These are phyloP conservation scores for Epichloe glyceriae DNA, from an alignment of 2,329 filamentous ascomycete species.

Conservation along the genomic window DNA sequence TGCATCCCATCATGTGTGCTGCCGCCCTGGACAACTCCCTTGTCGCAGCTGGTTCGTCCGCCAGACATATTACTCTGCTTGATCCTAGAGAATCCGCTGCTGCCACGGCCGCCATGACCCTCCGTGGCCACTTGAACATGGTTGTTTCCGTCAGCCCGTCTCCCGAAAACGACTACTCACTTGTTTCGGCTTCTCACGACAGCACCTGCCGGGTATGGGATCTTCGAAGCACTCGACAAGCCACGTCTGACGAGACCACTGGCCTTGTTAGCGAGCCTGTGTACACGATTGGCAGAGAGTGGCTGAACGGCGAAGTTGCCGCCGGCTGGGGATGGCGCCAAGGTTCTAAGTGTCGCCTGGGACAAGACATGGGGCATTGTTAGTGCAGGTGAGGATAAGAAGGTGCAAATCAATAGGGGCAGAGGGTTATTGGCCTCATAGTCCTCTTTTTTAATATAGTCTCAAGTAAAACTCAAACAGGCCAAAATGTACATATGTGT, in stretches of 20 bases:
- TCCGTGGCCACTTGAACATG: slow-evolving; percentile 76
- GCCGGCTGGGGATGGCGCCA: slow-evolving; percentile 67
- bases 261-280: slow-evolving; percentile 59
- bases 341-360: slow-evolving; percentile 85
- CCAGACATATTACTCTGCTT: slow-evolving; percentile 81
- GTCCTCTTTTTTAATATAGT: not conserved
- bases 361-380: slow-evolving; percentile 78
- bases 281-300: slow-evolving; percentile 64
- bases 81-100: slow-evolving; percentile 73
- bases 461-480: not conserved
- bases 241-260: slow-evolving; percentile 45
- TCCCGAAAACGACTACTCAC: slow-evolving; percentile 60
- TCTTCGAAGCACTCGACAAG: slow-evolving; percentile 55
- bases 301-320: slow-evolving; percentile 48
- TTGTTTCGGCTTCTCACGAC: slow-evolving; percentile 84
- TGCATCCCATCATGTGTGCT: slow-evolving; percentile 71
- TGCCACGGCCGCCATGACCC: slow-evolving; percentile 73
- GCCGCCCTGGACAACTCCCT: slow-evolving; percentile 54
- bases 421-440: slow-evolving; percentile 34
- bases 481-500: not conserved
- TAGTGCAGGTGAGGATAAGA: slow-evolving; percentile 85
- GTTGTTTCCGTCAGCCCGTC: slow-evolving; percentile 36
- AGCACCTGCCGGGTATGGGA: slow-evolving; percentile 93
- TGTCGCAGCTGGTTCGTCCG: slow-evolving; percentile 64
- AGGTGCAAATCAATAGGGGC: slow-evolving; percentile 77